Evolutionary conservation across 177 flowering plant genomes (phyloP).

Genomic region (Vitis hybrid): DNA sequence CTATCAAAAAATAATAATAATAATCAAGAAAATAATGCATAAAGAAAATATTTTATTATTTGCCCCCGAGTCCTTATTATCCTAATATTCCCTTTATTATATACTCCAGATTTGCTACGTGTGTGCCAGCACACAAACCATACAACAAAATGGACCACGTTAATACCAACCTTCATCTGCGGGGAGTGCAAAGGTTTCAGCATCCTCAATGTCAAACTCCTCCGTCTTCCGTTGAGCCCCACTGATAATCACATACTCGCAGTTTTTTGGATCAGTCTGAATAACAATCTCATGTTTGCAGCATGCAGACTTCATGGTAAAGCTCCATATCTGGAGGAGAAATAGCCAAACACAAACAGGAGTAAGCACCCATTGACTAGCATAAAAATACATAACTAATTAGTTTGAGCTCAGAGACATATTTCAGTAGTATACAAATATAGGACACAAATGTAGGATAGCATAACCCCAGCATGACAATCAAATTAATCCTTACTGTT

Average conservation of each 20-base stretch:
- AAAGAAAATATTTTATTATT: background rate
- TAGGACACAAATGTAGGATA: too few species aligned
- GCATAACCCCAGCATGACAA: too few species aligned
- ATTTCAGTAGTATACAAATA: too few species aligned
- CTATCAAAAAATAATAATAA: too few species aligned
- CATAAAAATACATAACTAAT: too few species aligned
- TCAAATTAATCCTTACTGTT: too few species aligned
- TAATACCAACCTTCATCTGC: conserved; percentile 74
- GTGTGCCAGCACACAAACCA: background rate
- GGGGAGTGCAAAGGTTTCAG: conserved; percentile 83
- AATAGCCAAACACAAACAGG: background rate
- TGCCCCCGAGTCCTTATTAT: background rate
- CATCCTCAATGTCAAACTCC: conserved; percentile 91
- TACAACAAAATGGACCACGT: background rate
- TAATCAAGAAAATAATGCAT: background rate
- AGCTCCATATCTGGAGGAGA: conserved; percentile 88
- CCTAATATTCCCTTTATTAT: background rate
- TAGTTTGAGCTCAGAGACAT: too few species aligned
- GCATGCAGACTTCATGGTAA: conserved; percentile 93
- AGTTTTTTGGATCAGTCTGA: conserved; percentile 95
- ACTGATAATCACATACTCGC: conserved; percentile 81
- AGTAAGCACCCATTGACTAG: too few species aligned
- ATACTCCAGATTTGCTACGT: background rate
- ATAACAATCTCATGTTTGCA: conserved; percentile 93
- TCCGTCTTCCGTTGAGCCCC: conserved; percentile 86